Percentiles rank a stretch among this genome's conserved stretches.
phyloP scores from a whole-genome alignment of 257 asterid species.

The Plectranthus barbatus region DNA sequence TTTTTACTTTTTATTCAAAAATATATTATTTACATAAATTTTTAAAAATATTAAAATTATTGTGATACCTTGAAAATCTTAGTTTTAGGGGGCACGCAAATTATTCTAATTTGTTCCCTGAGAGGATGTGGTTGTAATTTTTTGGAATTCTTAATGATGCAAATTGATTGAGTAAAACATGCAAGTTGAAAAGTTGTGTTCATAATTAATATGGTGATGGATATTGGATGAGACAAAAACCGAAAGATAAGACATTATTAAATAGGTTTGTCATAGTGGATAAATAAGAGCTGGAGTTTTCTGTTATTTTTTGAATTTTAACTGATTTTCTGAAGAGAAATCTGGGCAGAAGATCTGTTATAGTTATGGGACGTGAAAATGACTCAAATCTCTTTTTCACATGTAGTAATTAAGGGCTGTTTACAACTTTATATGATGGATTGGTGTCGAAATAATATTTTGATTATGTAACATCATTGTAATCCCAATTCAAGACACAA shows the following conservation, averaged over 20 bases:
- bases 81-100: background rate
- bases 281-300: slow-evolving; percentile 30
- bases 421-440: too few relatives aligned
- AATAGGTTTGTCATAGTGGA: slow-evolving; percentile 10
- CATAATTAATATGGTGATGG: background rate
- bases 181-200: background rate
- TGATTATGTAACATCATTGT: too few relatives aligned
- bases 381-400: too few relatives aligned
- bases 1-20: too few relatives aligned
- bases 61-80: too few relatives aligned
- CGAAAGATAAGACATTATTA: background rate
- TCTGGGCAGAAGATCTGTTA: background rate
- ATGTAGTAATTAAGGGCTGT: too few relatives aligned
- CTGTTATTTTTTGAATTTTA: slow-evolving; percentile 12
- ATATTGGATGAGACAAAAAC: slow-evolving; percentile 1
- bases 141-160: too few relatives aligned
- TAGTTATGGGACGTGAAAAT: slow-evolving; percentile 23
- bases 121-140: background rate
- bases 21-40: too few relatives aligned
- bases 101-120: too few relatives aligned
- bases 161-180: background rate
- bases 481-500: too few relatives aligned
- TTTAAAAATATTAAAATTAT: too few relatives aligned
- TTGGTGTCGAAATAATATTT: background rate
- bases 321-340: slow-evolving; percentile 1